Evolutionary conservation across 306 rosid genomes (phyloP).

Genomic region (Amphicarpaea edgeworthii): DNA sequence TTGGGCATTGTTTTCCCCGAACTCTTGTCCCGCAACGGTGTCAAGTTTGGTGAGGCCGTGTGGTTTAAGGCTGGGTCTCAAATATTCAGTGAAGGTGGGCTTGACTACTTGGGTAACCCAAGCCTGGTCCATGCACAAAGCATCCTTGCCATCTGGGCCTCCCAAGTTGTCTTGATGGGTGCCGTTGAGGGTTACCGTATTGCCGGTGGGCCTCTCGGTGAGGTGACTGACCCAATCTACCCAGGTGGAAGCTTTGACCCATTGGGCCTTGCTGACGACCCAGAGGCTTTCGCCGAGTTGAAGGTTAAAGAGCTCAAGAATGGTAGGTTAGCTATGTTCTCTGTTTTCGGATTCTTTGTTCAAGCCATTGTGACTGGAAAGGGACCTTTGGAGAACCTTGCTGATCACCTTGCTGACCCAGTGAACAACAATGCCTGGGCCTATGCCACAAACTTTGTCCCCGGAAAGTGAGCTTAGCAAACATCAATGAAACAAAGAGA

Average conservation of each 20-base stretch:
- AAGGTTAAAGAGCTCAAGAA: slow-evolving; percentile 34
- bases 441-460: slow-evolving; percentile 36
- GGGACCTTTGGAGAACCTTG: slow-evolving; percentile 27
- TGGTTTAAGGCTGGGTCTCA: slow-evolving; percentile 39
- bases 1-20: slow-evolving; percentile 24
- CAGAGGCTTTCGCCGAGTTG: slow-evolving; percentile 27
- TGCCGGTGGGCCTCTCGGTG: slow-evolving; percentile 37
- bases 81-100: slow-evolving; percentile 35
- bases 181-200: slow-evolving; percentile 37
- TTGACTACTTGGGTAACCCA: slow-evolving; percentile 44
- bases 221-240: slow-evolving; percentile 35
- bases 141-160: slow-evolving; percentile 36
- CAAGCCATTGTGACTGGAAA: slow-evolving; percentile 32
- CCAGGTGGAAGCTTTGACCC: slow-evolving; percentile 33
- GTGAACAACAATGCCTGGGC: slow-evolving; percentile 44
- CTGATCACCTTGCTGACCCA: slow-evolving; percentile 3
- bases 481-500: no score
- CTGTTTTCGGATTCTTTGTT: slow-evolving; percentile 34
- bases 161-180: slow-evolving; percentile 37
- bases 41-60: slow-evolving; percentile 28
- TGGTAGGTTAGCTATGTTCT: slow-evolving; percentile 36
- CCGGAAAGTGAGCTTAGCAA: slow-evolving; percentile 13
- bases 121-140: slow-evolving; percentile 36
- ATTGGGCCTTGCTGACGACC: slow-evolving; percentile 40
- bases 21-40: slow-evolving; percentile 39